Base-by-base conservation (phyloP, 495 filamentous ascomycete genomes). In the Aspergillus sclerotiicarbonarius region DNA sequence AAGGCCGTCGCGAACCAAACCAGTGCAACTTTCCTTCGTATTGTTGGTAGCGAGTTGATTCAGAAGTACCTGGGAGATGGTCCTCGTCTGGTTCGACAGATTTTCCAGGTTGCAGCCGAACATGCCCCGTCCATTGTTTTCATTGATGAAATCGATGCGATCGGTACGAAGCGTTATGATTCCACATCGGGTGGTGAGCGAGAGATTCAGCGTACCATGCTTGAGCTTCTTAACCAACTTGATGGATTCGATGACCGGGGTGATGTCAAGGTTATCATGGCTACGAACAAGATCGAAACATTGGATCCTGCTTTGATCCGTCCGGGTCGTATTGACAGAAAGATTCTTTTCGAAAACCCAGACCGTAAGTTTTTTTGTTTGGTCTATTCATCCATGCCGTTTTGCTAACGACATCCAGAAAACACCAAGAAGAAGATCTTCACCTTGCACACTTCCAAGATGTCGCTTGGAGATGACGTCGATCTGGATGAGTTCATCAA, bases 381-480 rank as follows among this genome's bases (percentile, higher is more conserved):
- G 4, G 15, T 32, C 41, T 21, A 53, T 13, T 53, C 1, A 37
- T 16, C 6, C n/a, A n/a, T 51, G 18, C 20, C 21, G 6, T 0
- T 33, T 8, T 47, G 54, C 74, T 80, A 72, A 83, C 60, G 21
- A 30, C 43, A 10, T 61, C 45, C 61, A 89, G 86, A 98, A 83
- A 92, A 91, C 74, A 99, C 94, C 53, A 99, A 99, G 83, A 91
- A 92, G 80, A 99, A 98, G 86, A 99, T 99, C 69, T 99, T 99
- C 77, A 90, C 87, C 21, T 86, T 99, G n/a, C 94, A 99, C 76
- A 99, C 94, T 16, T 92, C 89, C 65, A 99, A 99, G 84, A 99
- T 99, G 94, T 95, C 89, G 13, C 83, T 98, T 44, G 90, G 88
- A 67, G 85, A 89, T 62, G 94, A 99, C 65, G 94, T 99, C 47